These are phyloP conservation scores for Hamigera avellanea DNA, from an alignment of 495 filamentous ascomycete genomes.

Conservation along the genomic window DNA sequence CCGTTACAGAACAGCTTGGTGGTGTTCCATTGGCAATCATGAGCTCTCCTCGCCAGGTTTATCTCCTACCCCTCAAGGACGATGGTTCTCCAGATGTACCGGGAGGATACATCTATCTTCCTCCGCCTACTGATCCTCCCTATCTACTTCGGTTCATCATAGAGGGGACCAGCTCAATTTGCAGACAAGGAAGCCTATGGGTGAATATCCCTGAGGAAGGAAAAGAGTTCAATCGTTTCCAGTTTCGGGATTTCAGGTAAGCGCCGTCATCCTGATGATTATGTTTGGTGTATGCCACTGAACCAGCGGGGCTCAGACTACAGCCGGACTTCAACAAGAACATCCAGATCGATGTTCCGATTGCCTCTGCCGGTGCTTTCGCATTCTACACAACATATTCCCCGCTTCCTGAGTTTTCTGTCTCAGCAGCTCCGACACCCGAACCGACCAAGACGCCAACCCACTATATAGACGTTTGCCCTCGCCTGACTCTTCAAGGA, in stretches of 20 bases:
- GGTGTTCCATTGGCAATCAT: constrained; percentile 10
- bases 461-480: constrained; percentile 90
- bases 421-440: constrained; percentile 35
- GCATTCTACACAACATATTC: constrained; percentile 92
- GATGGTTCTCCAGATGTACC: constrained; percentile 82
- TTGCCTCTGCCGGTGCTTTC: constrained; percentile 78
- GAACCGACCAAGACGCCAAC: constrained; percentile 54
- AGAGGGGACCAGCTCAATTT: constrained; percentile 93
- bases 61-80: constrained; percentile 82
- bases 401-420: constrained; percentile 68
- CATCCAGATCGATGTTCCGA: constrained; percentile 77
- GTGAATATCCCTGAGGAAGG: constrained; percentile 80
- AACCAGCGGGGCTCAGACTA: constrained; percentile 44
- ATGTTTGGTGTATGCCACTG: constrained; percentile 10
- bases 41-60: constrained; percentile 43
- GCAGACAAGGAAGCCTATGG: constrained; percentile 86
- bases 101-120: constrained; percentile 83
- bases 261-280: neutral
- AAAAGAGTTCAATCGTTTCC: constrained; percentile 58
- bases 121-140: constrained; percentile 56
- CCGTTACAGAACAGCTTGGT: too few relatives aligned
- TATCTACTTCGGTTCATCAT: constrained; percentile 84
- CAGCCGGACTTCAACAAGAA: constrained; percentile 85
- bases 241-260: constrained; percentile 81
- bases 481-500: constrained; percentile 61